Evolutionary conservation across 352 stramenopile genomes (phyloP).

Genomic region (Phytophthora constricta): DNA sequence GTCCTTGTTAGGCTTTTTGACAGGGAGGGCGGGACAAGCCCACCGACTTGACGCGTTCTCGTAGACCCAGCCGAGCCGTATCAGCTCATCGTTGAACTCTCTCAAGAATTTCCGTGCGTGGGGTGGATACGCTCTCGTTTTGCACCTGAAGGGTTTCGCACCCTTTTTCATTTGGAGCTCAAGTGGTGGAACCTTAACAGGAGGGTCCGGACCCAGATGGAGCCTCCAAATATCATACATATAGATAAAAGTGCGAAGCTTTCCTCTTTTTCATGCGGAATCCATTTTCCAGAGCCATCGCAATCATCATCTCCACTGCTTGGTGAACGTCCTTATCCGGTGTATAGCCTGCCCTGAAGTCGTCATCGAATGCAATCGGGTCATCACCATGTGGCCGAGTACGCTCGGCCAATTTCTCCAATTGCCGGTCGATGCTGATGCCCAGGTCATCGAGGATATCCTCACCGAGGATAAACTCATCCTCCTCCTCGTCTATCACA

Average conservation of each 20-base stretch:
- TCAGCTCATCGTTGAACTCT: slow-evolving; percentile 19
- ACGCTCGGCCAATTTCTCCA: slow-evolving; percentile 11
- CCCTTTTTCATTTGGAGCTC: slow-evolving; percentile 3
- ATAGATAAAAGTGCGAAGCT: not conserved
- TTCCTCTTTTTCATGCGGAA: slow-evolving; percentile 1
- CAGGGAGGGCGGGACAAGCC: slow-evolving; percentile 7
- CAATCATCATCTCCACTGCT: slow-evolving; percentile 12
- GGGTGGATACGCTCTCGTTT: slow-evolving; percentile 10
- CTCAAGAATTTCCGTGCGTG: slow-evolving; percentile 9
- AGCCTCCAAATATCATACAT: slow-evolving; percentile 9
- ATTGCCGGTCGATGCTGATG: slow-evolving; percentile 12
- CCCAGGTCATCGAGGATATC: slow-evolving; percentile 13
- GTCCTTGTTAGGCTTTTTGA: not conserved
- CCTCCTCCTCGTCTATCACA: slow-evolving; percentile 13
- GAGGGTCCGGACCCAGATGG: slow-evolving; percentile 1
- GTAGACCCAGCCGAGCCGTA: slow-evolving; percentile 9
- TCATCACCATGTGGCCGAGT: slow-evolving; percentile 4
- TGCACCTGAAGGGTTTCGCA: slow-evolving; percentile 13
- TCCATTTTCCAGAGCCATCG: slow-evolving; percentile 4
- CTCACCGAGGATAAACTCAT: slow-evolving; percentile 20
- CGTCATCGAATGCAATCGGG: slow-evolving; percentile 9
- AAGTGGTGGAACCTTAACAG: slow-evolving; percentile 2
- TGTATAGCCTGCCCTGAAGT: not conserved
- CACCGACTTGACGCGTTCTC: slow-evolving; percentile 13
- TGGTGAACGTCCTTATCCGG: slow-evolving; percentile 1